phyloP scores from a whole-genome alignment of 163 green algal genomes.

The Scenedesmus sp. region DNA sequence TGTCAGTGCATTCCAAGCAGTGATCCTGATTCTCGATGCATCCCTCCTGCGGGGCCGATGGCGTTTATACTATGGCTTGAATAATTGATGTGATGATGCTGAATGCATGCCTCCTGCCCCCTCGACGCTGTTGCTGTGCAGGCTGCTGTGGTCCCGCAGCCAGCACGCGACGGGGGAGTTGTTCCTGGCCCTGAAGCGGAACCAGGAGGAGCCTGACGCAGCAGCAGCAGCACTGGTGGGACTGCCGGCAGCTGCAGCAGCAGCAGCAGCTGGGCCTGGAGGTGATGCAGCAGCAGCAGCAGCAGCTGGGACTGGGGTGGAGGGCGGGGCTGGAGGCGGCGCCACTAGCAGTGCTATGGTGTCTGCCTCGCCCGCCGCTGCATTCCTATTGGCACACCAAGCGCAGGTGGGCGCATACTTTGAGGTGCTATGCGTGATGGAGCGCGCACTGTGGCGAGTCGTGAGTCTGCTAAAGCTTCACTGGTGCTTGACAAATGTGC shows the following conservation, averaged over 20 bases:
- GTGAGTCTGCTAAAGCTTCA: no score
- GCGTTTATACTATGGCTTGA: no score
- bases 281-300: background rate
- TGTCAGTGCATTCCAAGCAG: no score
- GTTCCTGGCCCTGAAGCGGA: conserved; percentile 92
- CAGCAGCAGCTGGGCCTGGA: conserved; percentile 29
- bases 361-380: conserved; percentile 16
- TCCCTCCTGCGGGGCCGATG: no score
- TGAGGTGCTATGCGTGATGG: background rate
- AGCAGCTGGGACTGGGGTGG: background rate
- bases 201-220: conserved; percentile 94
- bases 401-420: background rate
- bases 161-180: conserved; percentile 94
- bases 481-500: no score
- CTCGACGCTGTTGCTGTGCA: background rate
- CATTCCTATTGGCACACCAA: conserved; percentile 8
- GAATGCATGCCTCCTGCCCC: no score
- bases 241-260: conserved; percentile 67
- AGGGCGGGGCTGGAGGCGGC: background rate
- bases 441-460: no score
- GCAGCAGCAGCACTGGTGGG: conserved; percentile 81
- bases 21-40: no score
- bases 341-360: conserved; percentile 38
- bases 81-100: no score
- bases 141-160: conserved; percentile 92